A percentile compares a stretch with the other conserved stretches of the same genome.
Conservation (phyloP, 2,329 filamentous ascomycete genomes). For the Fonsecaea nubica region DNA sequence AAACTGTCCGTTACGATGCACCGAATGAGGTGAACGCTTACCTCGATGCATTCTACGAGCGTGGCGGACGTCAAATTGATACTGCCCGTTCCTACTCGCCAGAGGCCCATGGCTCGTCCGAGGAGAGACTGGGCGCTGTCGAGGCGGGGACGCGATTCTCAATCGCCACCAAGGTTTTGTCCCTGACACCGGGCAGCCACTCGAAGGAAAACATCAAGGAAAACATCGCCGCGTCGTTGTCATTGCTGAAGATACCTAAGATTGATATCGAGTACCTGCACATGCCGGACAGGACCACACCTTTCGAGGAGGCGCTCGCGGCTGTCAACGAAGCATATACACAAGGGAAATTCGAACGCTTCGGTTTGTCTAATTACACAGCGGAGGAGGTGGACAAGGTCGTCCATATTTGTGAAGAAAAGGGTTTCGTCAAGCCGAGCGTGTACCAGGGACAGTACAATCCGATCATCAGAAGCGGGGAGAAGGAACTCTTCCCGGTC, state of each 20-base stretch:
- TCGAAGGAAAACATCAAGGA: conserved; percentile 6
- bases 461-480: conserved; percentile 47
- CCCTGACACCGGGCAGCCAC: background rate
- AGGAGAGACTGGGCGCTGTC: conserved; percentile 51
- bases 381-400: conserved; percentile 52
- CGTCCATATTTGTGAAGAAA: conserved; percentile 50
- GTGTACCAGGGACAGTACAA: conserved; percentile 59
- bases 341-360: conserved; percentile 52
- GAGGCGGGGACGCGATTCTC: conserved; percentile 2
- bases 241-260: conserved; percentile 49
- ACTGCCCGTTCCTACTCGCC: conserved; percentile 43
- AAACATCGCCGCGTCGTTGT: conserved; percentile 38
- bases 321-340: conserved; percentile 50
- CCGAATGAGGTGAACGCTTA: conserved; percentile 38
- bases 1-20: conserved; percentile 3
- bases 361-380: conserved; percentile 55
- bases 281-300: conserved; percentile 52
- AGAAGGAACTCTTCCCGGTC: conserved; percentile 52
- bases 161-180: conserved; percentile 8
- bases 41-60: conserved; percentile 43
- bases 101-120: conserved; percentile 40
- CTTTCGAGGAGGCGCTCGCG: conserved; percentile 48
- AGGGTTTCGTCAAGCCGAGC: conserved; percentile 50
- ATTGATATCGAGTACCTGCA: conserved; percentile 59
- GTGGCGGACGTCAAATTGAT: conserved; percentile 42